Evolutionary conservation across 176 grass and related monocot species (phyloP).

Genomic region (Metroxylon sagu): DNA sequence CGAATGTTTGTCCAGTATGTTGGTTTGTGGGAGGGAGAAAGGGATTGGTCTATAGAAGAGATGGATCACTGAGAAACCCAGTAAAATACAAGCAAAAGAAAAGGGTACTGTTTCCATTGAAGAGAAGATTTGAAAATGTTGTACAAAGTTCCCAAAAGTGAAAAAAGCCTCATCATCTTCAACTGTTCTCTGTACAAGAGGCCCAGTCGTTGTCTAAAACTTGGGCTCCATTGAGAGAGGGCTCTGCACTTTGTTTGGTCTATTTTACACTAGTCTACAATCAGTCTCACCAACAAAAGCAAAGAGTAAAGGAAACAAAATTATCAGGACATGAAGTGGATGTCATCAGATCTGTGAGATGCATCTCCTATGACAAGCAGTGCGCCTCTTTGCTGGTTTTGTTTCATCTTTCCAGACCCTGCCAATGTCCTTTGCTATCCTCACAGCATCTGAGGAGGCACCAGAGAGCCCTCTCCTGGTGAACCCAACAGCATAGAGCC

Average conservation of each 20-base stretch:
- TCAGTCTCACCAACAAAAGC: neutral
- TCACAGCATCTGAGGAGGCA: conserved; percentile 65
- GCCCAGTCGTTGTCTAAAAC: conserved; percentile 9
- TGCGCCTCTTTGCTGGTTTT: conserved; percentile 42
- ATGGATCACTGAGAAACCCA: neutral
- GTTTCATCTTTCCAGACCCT: conserved; percentile 74
- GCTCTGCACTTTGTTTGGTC: too few species aligned
- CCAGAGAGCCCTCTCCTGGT: conserved; percentile 61
- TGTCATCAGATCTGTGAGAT: conserved; percentile 57
- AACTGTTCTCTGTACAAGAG: neutral
- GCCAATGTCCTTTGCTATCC: conserved; percentile 51
- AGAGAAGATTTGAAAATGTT: neutral
- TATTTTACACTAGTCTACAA: neutral
- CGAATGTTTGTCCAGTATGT: neutral
- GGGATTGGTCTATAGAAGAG: too few species aligned
- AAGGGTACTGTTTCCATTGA: neutral
- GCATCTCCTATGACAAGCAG: conserved; percentile 64
- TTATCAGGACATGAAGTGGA: too few species aligned
- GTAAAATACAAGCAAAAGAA: neutral
- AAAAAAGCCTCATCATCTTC: conserved; percentile 16
- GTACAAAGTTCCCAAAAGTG: conserved; percentile 6
- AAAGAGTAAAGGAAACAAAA: neutral
- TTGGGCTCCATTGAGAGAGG: conserved; percentile 24
- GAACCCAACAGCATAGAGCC: conserved; percentile 89
- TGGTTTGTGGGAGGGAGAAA: neutral